These are phyloP conservation scores for Hygrocybe punicea DNA, from an alignment of 768 basidiomycete genomes.

Conservation along the genomic window DNA sequence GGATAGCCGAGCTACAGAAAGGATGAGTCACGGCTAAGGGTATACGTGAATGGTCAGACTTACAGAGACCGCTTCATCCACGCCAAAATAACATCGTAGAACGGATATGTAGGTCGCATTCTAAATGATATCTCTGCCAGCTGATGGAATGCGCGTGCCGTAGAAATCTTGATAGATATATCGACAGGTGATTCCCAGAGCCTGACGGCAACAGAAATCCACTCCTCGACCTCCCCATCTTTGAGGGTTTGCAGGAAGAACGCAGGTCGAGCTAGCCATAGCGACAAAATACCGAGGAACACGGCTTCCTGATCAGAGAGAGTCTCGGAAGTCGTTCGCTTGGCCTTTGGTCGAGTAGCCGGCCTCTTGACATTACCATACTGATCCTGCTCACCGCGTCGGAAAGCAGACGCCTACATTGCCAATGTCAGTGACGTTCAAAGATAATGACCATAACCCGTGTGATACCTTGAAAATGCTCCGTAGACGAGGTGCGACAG, in stretches of 20 bases:
- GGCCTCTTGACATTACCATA: constrained; percentile 53
- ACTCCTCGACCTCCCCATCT: constrained; percentile 40
- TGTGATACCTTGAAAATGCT: constrained; percentile 52
- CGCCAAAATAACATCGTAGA: constrained; percentile 34
- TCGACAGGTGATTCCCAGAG: constrained; percentile 66
- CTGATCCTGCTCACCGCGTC: constrained; percentile 60
- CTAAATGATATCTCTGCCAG: constrained; percentile 44
- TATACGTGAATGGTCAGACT: neutral
- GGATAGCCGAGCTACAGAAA: constrained; percentile 37
- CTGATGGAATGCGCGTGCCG: constrained; percentile 48
- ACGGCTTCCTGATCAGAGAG: constrained; percentile 68
- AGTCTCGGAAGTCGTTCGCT: constrained; percentile 52
- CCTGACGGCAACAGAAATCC: constrained; percentile 46
- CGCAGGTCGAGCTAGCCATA: constrained; percentile 58
- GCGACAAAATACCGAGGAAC: constrained; percentile 60
- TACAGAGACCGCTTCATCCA: constrained; percentile 52
- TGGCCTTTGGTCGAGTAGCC: constrained; percentile 57
- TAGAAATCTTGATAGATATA: constrained; percentile 60
- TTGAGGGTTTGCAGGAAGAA: constrained; percentile 49
- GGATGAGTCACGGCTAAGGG: neutral
- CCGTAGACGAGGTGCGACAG: constrained; percentile 48
- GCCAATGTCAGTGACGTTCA: neutral
- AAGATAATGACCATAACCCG: neutral
- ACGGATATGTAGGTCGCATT: constrained; percentile 39
- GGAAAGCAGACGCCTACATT: constrained; percentile 46